Base-by-base conservation (phyloP, 495 filamentous ascomycete genomes). In the Xylona heveae region DNA sequence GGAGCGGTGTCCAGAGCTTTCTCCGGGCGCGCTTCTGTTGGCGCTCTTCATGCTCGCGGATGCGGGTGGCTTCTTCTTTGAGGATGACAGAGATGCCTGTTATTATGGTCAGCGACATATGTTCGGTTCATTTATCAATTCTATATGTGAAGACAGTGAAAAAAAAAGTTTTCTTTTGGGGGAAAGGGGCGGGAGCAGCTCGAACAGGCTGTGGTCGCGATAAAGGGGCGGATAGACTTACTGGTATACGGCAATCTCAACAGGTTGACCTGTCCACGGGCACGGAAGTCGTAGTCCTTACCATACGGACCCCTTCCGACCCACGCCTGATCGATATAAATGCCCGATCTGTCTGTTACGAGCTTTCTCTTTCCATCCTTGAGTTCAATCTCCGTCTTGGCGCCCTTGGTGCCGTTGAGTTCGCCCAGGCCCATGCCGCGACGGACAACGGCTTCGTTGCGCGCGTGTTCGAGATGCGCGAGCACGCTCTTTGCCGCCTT, bases 301-400 rank as follows among this genome's bases (percentile, higher is more conserved):
- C 55, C 63, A 44, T 71, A 73, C 17, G 57, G 50, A 2, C 84
- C 78, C 37, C 73, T 72, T 37, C 74, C 77, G 15, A 93, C 82
- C 83, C 84, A 97, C 5, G 84, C 79, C 55, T 95, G 65, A 34
- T 73, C 69, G 38, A 97, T 63, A 51, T 93, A 97, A 36, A 94
- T 74, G 26, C 57, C 57, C 19, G 72, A 73, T 10, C 68, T 68
- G 47, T 93, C 75, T 28, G 43, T 44, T 21, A 91, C 63, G 26
- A 57, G 58, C 40, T 78, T 51, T 47, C 59, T 64, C 49, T 67
- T 62, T 31, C 62, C 64, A 34, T 70, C 59, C 48, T 71, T 70
- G 28, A 54, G 57, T 39, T 52, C 38, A 39, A 66, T 63, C 36
- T 55, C 49, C 12, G 54, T 37, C 23, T 46, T 37, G 17, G 47